Base-by-base conservation (phyloP, 495 filamentous ascomycete species). In the Neurospora sp. region DNA sequence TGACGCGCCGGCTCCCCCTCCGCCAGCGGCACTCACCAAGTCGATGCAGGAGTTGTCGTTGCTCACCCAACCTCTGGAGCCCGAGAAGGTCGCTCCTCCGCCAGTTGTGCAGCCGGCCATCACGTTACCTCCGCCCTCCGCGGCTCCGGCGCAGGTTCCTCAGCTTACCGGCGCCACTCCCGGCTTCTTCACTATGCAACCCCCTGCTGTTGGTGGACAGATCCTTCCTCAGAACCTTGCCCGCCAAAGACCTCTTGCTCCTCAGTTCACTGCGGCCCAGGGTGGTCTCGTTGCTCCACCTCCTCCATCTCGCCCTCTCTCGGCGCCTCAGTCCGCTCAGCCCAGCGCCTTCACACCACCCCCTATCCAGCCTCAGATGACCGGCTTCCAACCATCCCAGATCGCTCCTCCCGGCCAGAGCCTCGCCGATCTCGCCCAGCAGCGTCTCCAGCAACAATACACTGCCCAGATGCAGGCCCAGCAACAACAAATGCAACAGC, bases 301-400 rank as follows among this genome's bases (percentile, higher is more conserved):
- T 59, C 94, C 94, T 31, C 94, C 94, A 39, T 88, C 88, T 69
- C 88, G 96, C 70, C 92, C 96, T 3, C 85, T 96, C 6, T 98
- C 95, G 20, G 96, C 95, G 11, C 96, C 96, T 31, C 93, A 95
- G 79, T 92, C 93, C 41, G 89, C 90, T 71, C 92, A 92, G 75
- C 90, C 89, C 70, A 94, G 85, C 79, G 86, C 85, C 3, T 95
- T 97, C 78, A 88, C 89, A 9, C 85, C 91, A 39, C 90, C 92
- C 69, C 88, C 92, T 18, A 81, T 98, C 75, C 92, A 96, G 76
- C 91, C 94, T 35, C 94, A 97, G 79, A 86, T 94, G 78, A 98
- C 96, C 0, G 96, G 96, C 10, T 84, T 89, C 83, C 84, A 72
- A 81, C 27, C 54, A 66, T 77, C 85, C 23, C 88, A 86, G 69